Conservation (phyloP, 768 basidiomycete genomes). For the Gloeopeniophorella convolvens region DNA sequence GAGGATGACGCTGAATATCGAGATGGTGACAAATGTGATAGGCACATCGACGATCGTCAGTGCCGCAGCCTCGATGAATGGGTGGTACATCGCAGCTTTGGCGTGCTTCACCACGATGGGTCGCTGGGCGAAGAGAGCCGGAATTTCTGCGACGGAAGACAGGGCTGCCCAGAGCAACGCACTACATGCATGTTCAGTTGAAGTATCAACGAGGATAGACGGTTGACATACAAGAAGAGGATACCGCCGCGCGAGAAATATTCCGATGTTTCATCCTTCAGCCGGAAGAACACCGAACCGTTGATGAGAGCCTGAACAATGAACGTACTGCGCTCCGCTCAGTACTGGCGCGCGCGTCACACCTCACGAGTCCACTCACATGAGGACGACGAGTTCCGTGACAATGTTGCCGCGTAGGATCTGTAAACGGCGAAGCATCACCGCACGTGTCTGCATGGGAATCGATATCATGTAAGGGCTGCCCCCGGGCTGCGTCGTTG, state of each 20-base stretch:
- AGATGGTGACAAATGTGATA: slow-evolving; percentile 43
- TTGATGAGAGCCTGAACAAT: slow-evolving; percentile 47
- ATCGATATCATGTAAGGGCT: slow-evolving; percentile 34
- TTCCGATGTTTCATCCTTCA: slow-evolving; percentile 47
- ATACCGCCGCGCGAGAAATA: slow-evolving; percentile 76
- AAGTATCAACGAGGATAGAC: too few relatives aligned
- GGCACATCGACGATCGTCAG: slow-evolving; percentile 58
- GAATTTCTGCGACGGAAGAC: slow-evolving; percentile 58
- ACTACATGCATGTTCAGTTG: slow-evolving; percentile 33
- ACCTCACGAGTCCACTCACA: too few relatives aligned
- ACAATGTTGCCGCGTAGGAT: slow-evolving; percentile 29
- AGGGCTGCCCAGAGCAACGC: slow-evolving; percentile 54
- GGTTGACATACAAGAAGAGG: slow-evolving; percentile 59
- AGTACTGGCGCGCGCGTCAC: too few relatives aligned
- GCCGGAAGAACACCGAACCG: slow-evolving; percentile 59
- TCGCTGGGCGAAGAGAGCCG: slow-evolving; percentile 48
- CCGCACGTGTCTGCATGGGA: slow-evolving; percentile 32
- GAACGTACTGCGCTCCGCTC: slow-evolving; percentile 49
- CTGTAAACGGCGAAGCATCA: slow-evolving; percentile 31
- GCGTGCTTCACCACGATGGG: slow-evolving; percentile 53
- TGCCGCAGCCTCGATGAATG: slow-evolving; percentile 48
- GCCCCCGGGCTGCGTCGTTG: slow-evolving; percentile 35
- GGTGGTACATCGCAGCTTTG: slow-evolving; percentile 57
- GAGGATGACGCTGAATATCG: slow-evolving; percentile 42
- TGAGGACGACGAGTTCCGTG: slow-evolving; percentile 26